phyloP scores from a whole-genome alignment of 2,329 filamentous ascomycete genomes.

The Chaetomium globosum region DNA sequence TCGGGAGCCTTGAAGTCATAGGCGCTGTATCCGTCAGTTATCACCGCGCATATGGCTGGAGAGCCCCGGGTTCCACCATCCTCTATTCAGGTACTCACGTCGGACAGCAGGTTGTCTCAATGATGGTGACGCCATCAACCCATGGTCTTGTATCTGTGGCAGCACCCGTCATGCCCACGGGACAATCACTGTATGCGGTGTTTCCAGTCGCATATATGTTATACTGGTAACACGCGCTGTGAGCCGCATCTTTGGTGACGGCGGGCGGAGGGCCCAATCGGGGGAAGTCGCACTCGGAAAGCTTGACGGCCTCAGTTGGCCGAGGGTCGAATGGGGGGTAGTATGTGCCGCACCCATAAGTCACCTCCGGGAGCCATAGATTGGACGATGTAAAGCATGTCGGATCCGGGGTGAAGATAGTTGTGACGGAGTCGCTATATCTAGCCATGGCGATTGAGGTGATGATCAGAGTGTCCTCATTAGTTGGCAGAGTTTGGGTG shows the following conservation, averaged over 20 bases:
- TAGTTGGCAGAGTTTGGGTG: neutral
- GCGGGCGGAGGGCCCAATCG: neutral
- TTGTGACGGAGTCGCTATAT: neutral
- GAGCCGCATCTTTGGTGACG: neutral
- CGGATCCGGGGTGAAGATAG: constrained; percentile 1
- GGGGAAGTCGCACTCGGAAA: neutral
- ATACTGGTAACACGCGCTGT: neutral
- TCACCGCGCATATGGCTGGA: neutral
- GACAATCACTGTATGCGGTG: constrained; percentile 2
- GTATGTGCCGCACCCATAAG: constrained; percentile 6
- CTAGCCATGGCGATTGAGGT: neutral
- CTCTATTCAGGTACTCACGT: neutral
- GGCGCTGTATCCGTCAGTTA: constrained; percentile 5
- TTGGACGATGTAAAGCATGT: constrained; percentile 8
- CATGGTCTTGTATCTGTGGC: neutral
- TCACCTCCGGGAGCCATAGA: neutral
- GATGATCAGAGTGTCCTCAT: neutral
- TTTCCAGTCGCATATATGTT: neutral
- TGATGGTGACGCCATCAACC: neutral
- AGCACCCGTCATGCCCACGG: constrained; percentile 2
- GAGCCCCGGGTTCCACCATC: too few species aligned
- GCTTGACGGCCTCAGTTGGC: neutral
- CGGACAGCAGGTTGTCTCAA: constrained; percentile 8
- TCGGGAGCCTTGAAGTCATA: neutral
- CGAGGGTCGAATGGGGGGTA: constrained; percentile 4